phyloP scores from a whole-genome alignment of 805 yeast genomes.

The Torulaspora quercuum region DNA sequence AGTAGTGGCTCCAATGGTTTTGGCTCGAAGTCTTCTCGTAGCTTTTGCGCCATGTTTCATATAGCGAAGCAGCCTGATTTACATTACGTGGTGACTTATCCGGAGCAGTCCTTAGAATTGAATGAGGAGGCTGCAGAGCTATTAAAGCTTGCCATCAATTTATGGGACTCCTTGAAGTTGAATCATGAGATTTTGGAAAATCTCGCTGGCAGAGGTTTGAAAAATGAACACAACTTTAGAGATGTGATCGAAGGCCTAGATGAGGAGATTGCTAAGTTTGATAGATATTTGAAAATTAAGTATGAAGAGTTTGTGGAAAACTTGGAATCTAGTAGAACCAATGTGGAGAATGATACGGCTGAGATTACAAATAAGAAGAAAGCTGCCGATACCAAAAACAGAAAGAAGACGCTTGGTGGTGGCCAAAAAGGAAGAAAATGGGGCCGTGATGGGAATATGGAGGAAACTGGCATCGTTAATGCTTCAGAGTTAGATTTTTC shows the following conservation, averaged over 20 bases:
- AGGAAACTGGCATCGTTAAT: constrained; percentile 42
- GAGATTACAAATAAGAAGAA: constrained; percentile 14
- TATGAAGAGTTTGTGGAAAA: constrained; percentile 23
- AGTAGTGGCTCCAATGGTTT: constrained; percentile 2
- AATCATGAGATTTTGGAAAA: constrained; percentile 33
- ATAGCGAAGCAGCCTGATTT: constrained; percentile 36
- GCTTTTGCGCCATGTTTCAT: constrained; percentile 27
- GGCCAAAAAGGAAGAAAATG: constrained; percentile 55
- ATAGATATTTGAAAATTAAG: constrained; percentile 39
- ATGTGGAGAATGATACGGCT: constrained; percentile 16
- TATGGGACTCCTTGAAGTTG: constrained; percentile 38
- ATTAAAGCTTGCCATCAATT: constrained; percentile 35
- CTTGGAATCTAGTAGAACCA: constrained; percentile 4
- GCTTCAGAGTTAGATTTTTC: constrained; percentile 56
- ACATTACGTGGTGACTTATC: constrained; percentile 42
- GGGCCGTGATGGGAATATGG: constrained; percentile 59
- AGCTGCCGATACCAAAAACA: constrained; percentile 16
- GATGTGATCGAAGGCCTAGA: constrained; percentile 32
- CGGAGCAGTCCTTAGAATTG: constrained; percentile 41
- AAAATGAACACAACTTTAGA: constrained; percentile 31
- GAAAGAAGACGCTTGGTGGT: constrained; percentile 20
- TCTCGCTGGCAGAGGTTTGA: constrained; percentile 29
- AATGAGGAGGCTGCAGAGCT: constrained; percentile 45
- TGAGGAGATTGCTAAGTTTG: constrained; percentile 40
- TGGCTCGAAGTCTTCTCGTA: constrained; percentile 11